Percentiles rank a stretch among this genome's conserved stretches.
These are phyloP conservation scores for Nicotiana tabacum DNA, from an alignment of 257 asterid genomes.

Conservation along the genomic window DNA sequence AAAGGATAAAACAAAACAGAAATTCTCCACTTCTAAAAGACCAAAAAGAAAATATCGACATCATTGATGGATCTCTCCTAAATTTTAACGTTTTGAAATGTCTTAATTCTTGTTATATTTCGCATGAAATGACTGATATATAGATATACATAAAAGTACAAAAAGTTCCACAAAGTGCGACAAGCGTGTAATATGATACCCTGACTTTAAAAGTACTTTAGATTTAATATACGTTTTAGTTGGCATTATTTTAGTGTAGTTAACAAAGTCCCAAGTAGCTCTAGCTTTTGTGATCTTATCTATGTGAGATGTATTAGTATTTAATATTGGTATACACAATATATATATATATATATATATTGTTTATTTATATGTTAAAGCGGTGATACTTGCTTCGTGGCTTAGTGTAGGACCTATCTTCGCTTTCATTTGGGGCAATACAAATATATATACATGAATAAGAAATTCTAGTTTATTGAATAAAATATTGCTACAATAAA, in stretches of 20 bases:
- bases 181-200: conserved; percentile 54
- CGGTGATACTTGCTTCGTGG: conserved; percentile 10
- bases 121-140: background rate
- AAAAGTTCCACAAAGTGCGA: conserved; percentile 39
- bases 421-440: conserved; percentile 41
- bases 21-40: background rate
- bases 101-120: background rate
- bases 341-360: background rate
- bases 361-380: background rate
- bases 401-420: conserved; percentile 37
- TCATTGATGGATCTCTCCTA: background rate
- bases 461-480: background rate
- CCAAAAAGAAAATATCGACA: background rate
- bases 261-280: background rate
- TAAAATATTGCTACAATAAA: no score
- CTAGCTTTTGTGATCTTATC: conserved; percentile 26
- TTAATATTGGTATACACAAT: background rate
- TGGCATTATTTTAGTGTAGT: conserved; percentile 9
- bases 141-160: background rate
- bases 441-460: conserved; percentile 5
- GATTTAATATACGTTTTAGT: conserved; percentile 7
- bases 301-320: conserved; percentile 13
- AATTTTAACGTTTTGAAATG: background rate
- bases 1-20: background rate
- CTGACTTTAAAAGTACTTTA: conserved; percentile 36